Evolutionary conservation across 1,284 basidiomycete species (phyloP).

Genomic region (Exsudoporus floridanus): DNA sequence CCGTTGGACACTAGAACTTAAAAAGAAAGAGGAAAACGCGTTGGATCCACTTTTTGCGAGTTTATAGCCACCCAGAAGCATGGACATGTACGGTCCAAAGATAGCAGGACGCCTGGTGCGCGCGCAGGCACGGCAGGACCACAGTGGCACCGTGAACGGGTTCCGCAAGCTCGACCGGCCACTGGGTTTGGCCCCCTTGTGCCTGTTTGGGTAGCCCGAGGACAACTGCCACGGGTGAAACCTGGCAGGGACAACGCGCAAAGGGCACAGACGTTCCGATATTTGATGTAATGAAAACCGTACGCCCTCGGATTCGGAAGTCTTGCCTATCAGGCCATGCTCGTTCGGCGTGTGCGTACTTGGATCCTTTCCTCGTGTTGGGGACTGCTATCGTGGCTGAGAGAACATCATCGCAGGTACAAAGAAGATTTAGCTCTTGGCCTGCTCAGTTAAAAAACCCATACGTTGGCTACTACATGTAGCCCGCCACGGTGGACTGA

Average conservation of each 20-base stretch:
- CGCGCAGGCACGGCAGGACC: slow-evolving; percentile 23
- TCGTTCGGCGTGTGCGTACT: slow-evolving; percentile 16
- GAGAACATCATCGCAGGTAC: too few species aligned
- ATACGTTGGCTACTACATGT: too few species aligned
- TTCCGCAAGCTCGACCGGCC: slow-evolving; percentile 6
- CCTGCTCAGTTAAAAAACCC: too few species aligned
- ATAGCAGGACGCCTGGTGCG: slow-evolving; percentile 21
- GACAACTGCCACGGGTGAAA: slow-evolving; percentile 13
- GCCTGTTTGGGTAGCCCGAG: slow-evolving; percentile 6
- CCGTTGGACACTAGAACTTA: slow-evolving; percentile 6
- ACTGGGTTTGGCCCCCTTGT: slow-evolving; percentile 1
- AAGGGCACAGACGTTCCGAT: not conserved
- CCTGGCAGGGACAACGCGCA: not conserved
- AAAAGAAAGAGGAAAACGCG: slow-evolving; percentile 10
- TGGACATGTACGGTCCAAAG: slow-evolving; percentile 24
- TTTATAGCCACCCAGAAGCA: slow-evolving; percentile 28
- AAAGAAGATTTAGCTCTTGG: too few species aligned
- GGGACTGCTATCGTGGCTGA: too few species aligned
- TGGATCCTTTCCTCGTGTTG: too few species aligned
- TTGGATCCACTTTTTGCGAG: slow-evolving; percentile 3
- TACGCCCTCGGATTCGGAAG: slow-evolving; percentile 10
- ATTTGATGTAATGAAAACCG: slow-evolving; percentile 26
- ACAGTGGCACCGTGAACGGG: not conserved
- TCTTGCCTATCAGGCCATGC: slow-evolving; percentile 15
- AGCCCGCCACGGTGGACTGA: too few species aligned